Percentiles rank a stretch among this genome's conserved stretches.
Evolutionary conservation across 2,329 filamentous ascomycete species (phyloP).

Genomic region (Trichoderma semiorbis): DNA sequence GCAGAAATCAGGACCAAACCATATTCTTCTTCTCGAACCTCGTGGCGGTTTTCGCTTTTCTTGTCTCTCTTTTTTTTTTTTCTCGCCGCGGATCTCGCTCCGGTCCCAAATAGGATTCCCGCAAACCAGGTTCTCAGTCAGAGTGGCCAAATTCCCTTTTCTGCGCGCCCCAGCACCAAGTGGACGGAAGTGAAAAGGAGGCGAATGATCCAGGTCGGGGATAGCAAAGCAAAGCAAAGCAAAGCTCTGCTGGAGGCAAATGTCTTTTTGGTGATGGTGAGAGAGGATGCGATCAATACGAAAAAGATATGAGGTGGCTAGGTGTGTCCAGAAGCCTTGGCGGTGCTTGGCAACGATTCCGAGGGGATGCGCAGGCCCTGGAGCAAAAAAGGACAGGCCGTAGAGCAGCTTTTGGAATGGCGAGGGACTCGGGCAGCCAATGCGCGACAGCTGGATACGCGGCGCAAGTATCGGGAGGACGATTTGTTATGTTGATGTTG

Average conservation of each 20-base stretch:
- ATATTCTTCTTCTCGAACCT: neutral
- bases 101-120: neutral
- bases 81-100: neutral
- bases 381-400: neutral
- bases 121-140: neutral
- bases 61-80: neutral
- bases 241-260: neutral
- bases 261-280: neutral
- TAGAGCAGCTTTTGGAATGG: neutral
- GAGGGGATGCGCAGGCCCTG: neutral
- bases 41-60: neutral
- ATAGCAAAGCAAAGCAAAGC: neutral
- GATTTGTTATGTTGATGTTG: neutral
- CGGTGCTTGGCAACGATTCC: neutral
- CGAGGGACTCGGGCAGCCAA: neutral
- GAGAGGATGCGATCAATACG: neutral
- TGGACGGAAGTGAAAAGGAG: neutral
- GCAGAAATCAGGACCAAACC: neutral
- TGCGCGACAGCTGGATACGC: neutral
- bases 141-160: neutral
- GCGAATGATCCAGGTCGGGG: neutral
- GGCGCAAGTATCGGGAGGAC: slow-evolving; percentile 5
- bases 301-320: neutral
- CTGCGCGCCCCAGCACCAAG: neutral
- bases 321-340: neutral